Conservation (phyloP, 225 moss, liverwort and hornwort species). For the Polytrichum formosum region DNA sequence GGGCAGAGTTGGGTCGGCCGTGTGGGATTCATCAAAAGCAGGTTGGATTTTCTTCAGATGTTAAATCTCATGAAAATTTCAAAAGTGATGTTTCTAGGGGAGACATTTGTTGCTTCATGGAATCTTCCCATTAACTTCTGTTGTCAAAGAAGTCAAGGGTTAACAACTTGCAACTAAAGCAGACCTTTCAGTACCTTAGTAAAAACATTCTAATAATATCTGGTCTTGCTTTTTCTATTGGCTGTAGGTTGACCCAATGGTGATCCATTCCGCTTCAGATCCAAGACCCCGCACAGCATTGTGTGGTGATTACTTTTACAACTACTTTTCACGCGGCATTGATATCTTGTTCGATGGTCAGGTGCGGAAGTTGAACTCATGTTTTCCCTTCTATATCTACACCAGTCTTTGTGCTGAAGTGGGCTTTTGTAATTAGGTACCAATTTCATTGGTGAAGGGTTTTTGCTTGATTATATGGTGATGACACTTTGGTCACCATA, state of each 20-base stretch:
- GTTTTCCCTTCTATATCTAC: background rate
- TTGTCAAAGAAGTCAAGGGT: background rate
- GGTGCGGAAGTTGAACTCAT: conserved; percentile 31
- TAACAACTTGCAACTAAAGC: background rate
- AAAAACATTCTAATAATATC: background rate
- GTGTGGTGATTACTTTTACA: conserved; percentile 98
- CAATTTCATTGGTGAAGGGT: background rate
- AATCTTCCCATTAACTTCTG: no score
- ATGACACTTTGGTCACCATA: background rate
- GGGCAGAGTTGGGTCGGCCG: conserved; percentile 87
- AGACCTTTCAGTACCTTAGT: background rate
- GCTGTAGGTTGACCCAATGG: conserved; percentile 94
- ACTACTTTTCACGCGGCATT: conserved; percentile 85
- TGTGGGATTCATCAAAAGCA: conserved; percentile 94
- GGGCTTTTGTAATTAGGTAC: background rate
- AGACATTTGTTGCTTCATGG: no score
- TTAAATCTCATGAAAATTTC: no score
- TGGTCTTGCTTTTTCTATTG: background rate
- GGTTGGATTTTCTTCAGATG: conserved; percentile 23
- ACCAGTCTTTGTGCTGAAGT: background rate
- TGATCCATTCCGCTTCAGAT: conserved; percentile 97
- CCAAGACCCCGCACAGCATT: conserved; percentile 90
- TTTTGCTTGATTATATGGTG: background rate
- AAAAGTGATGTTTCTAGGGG: no score
- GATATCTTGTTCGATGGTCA: conserved; percentile 99